Evolutionary conservation across 129 eudicot species (phyloP).

Genomic region (Lactuca sativa): DNA sequence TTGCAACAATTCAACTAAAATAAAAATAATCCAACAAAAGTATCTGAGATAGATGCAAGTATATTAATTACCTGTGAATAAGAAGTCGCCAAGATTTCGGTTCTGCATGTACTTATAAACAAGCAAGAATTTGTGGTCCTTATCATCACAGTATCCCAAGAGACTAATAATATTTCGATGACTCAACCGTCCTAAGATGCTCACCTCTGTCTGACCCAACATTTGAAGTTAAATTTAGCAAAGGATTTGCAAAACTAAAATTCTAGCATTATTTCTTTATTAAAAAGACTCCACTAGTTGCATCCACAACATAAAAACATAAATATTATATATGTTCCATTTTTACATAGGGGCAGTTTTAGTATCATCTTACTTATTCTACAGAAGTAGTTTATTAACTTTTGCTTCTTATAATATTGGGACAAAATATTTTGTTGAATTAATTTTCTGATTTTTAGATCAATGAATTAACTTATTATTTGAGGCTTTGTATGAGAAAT

Average conservation of each 20-base stretch:
- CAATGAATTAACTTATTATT: no score
- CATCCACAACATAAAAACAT: no score
- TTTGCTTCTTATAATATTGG: no score
- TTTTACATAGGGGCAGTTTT: no score
- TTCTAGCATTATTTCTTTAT: no score
- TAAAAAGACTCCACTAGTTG: no score
- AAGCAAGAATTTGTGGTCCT: conserved; percentile 14
- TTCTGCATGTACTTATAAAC: conserved; percentile 36
- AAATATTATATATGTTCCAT: no score
- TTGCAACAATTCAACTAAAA: not conserved
- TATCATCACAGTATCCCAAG: conserved; percentile 28
- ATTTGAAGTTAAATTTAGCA: not conserved
- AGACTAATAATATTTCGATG: conserved; percentile 33
- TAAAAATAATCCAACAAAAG: not conserved
- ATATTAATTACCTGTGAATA: conserved; percentile 22
- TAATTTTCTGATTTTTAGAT: no score
- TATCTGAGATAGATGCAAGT: not conserved
- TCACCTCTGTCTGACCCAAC: conserved; percentile 26
- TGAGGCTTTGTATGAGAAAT: no score
- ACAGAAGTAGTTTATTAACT: no score
- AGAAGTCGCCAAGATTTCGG: conserved; percentile 8
- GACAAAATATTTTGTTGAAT: no score
- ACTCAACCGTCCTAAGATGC: conserved; percentile 11
- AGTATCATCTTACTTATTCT: no score
- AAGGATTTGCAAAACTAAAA: not conserved